These are phyloP conservation scores for Phialocephala sp. DNA, from an alignment of 2,329 filamentous ascomycete species.

Conservation along the genomic window DNA sequence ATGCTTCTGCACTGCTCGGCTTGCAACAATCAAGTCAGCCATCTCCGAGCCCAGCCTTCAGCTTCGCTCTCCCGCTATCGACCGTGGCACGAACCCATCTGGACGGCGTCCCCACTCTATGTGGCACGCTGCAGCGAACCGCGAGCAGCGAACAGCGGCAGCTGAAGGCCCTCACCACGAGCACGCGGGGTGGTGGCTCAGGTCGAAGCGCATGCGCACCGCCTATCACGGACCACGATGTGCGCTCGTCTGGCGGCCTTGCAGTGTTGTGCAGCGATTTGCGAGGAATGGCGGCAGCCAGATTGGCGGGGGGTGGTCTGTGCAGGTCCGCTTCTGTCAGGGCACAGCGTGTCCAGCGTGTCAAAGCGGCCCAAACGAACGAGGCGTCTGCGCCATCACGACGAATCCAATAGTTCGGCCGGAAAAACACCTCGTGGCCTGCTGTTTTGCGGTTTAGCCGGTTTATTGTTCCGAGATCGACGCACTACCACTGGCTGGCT, in stretches of 20 bases:
- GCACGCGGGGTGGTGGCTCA: background rate
- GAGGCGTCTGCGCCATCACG: background rate
- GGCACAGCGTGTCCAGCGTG: background rate
- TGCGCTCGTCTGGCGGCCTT: background rate
- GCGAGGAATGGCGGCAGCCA: background rate
- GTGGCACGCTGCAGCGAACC: too few species aligned
- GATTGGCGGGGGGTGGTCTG: constrained; percentile 1
- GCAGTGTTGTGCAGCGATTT: constrained; percentile 3
- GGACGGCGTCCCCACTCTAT: background rate
- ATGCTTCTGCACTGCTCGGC: background rate
- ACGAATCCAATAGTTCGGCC: constrained; percentile 3
- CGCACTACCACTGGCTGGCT: background rate
- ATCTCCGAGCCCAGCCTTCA: background rate
- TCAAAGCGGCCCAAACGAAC: background rate
- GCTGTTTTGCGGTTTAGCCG: background rate
- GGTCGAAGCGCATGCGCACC: background rate
- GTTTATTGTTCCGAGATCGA: background rate
- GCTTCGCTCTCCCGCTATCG: background rate
- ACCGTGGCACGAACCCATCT: background rate
- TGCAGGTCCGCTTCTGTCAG: background rate
- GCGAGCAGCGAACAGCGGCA: background rate
- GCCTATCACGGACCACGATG: background rate
- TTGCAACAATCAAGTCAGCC: background rate
- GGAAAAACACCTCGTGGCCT: background rate
- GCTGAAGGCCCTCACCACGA: background rate